A percentile compares a stretch with the other conserved stretches of the same genome.
phyloP scores from a whole-genome alignment of 768 basidiomycete species.

The Infundibulicybe gibba region DNA sequence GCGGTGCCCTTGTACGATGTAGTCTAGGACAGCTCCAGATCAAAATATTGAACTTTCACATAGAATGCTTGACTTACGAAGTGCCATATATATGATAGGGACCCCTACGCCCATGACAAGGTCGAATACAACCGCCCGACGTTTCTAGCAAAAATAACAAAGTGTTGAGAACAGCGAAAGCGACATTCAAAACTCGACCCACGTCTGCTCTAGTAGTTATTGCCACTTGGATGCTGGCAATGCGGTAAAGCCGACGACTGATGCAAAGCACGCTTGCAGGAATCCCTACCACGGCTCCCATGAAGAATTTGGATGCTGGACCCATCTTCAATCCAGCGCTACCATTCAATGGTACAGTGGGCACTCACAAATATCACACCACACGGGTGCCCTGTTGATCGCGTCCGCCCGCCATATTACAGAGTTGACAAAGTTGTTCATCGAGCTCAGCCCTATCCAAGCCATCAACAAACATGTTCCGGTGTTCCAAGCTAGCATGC shows the following conservation, averaged over 20 bases:
- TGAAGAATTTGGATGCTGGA: conserved; percentile 42
- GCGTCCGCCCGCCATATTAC: conserved; percentile 58
- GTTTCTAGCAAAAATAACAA: conserved; percentile 22
- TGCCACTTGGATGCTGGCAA: conserved; percentile 50
- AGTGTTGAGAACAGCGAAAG: not conserved
- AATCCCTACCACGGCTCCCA: conserved; percentile 43
- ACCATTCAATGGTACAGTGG: not conserved
- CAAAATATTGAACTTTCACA: not conserved
- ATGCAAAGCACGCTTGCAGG: conserved; percentile 55
- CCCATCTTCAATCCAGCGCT: not conserved
- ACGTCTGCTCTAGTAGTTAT: conserved; percentile 44
- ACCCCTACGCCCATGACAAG: conserved; percentile 37
- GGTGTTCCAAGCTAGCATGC: conserved; percentile 55
- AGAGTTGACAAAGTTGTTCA: conserved; percentile 49
- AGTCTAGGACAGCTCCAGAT: conserved; percentile 18
- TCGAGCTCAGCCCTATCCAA: conserved; percentile 15
- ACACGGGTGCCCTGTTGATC: conserved; percentile 42
- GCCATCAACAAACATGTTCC: conserved; percentile 51
- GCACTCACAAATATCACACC: conserved; percentile 48
- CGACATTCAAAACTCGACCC: conserved; percentile 3
- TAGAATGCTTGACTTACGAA: conserved; percentile 26
- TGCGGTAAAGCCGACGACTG: conserved; percentile 59
- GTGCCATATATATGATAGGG: conserved; percentile 37
- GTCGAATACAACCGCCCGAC: conserved; percentile 34
- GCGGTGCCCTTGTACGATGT: conserved; percentile 45